Evolutionary conservation across 306 rosid genomes (phyloP).

Genomic region (Styphnolobium japonicum): DNA sequence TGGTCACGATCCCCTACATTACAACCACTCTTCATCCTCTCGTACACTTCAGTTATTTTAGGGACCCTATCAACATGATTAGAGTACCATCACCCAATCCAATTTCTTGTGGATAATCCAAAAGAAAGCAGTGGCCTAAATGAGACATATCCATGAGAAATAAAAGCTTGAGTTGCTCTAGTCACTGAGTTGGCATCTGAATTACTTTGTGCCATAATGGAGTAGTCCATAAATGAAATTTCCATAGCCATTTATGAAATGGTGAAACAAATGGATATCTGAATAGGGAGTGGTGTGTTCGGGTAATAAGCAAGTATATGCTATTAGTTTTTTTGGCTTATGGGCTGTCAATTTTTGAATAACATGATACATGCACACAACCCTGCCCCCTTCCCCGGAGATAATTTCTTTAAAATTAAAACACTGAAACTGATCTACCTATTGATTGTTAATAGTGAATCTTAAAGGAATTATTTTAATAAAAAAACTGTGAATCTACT

Average conservation of each 20-base stretch:
- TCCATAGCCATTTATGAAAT: background rate
- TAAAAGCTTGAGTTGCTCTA: background rate
- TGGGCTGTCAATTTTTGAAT: background rate
- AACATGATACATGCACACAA: background rate
- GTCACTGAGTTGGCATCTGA: background rate
- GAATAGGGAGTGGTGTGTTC: background rate
- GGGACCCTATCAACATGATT: too few relatives aligned
- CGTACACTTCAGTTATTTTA: too few relatives aligned
- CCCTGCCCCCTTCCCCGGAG: background rate
- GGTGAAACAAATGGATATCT: background rate
- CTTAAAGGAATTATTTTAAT: background rate
- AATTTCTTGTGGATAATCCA: background rate
- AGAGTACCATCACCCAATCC: background rate
- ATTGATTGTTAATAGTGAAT: background rate
- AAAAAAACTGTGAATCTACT: background rate
- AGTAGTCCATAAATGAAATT: background rate
- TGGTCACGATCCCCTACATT: too few relatives aligned
- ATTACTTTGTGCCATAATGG: background rate
- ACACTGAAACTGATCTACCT: background rate
- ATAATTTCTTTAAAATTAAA: background rate
- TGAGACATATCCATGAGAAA: background rate
- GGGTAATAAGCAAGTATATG: background rate
- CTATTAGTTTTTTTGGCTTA: background rate
- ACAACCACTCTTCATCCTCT: too few relatives aligned
- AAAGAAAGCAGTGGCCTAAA: background rate